Percentiles rank a stretch among this genome's conserved stretches.
Evolutionary conservation across 306 rosid genomes (phyloP).

Genomic region (Dalbergia oliveri): DNA sequence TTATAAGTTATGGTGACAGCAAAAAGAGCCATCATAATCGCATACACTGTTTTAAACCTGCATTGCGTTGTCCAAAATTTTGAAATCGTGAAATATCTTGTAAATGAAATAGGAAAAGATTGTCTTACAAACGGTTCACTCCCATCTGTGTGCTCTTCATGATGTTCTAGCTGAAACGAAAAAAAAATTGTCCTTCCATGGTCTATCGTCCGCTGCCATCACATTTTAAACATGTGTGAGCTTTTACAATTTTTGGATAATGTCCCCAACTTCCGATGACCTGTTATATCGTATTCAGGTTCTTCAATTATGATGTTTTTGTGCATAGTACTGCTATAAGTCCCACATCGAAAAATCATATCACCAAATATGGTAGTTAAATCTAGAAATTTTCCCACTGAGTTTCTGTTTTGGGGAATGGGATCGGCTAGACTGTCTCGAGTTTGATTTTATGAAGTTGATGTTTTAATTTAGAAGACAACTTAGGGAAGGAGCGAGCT

Average conservation of each 20-base stretch:
- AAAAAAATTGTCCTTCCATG: slow-evolving; percentile 9
- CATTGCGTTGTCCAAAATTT: neutral
- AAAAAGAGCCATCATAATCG: neutral
- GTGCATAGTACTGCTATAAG: too few relatives aligned
- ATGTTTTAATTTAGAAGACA: too few relatives aligned
- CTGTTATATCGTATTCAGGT: neutral
- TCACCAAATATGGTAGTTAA: too few relatives aligned
- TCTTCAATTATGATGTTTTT: slow-evolving; percentile 1
- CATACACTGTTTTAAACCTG: neutral
- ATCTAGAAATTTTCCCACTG: too few relatives aligned
- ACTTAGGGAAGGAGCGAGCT: too few relatives aligned
- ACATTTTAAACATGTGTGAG: slow-evolving; percentile 37
- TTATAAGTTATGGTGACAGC: slow-evolving; percentile 36
- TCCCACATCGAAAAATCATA: too few relatives aligned
- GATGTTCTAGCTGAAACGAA: neutral
- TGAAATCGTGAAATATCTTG: neutral
- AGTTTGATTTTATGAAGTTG: too few relatives aligned
- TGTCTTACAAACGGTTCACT: neutral
- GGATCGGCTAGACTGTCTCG: too few relatives aligned
- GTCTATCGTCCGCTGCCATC: neutral
- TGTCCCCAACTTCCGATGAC: neutral
- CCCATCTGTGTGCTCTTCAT: neutral
- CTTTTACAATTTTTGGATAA: slow-evolving; percentile 14
- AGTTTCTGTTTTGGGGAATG: too few relatives aligned
- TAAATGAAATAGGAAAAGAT: neutral